Base-by-base conservation (phyloP, 2,329 filamentous ascomycete species). In the Hypoxylon sp. region DNA sequence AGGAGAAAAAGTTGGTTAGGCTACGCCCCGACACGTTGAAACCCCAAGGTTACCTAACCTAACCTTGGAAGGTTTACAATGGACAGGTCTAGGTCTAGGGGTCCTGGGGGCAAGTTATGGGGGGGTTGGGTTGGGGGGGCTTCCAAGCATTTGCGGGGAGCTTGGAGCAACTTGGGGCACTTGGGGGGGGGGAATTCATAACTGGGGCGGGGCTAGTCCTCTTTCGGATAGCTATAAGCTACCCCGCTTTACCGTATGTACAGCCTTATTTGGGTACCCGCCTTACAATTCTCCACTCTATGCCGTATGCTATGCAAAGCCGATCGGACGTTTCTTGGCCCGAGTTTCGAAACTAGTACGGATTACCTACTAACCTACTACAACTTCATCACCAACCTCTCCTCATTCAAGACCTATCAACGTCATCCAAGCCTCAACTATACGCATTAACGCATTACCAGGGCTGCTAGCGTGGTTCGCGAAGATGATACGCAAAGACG, bases 191-290 rank as follows among this genome's bases (percentile, higher is more conserved):
- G 19, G 19, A 1, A 22, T 22, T 3, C 39, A 48, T 24, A 26
- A 58, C 54, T 55, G 37, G 31, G 13, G 19, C n/a, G 17, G 24
- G 24, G 22, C 68, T 68, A 70, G n/a, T 19, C 48, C 39, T 1
- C 9, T 61, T 59, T 57, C 3, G 53, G 68, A 55, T 59, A 70
- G 67, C 64, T 70, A 19, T 19, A 11, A 68, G 65, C 61, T 68
- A 71, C 68, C 68, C 65, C 65, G 62, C 68, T 59, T 6, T 26
- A n/a, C n/a, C n/a, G n/a, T n/a, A n/a, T n/a, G n/a, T n/a, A 68
- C 68, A 70, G 68, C 68, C 68, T 70, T 70, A 70, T 17, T 62
- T 47, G 46, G 26, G 22, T 26, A n/a, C n/a, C 17, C 33, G 39
- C 17, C 39, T 10, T 44, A 10, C 8, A 33, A 14, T 35, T 48